phyloP scores from a whole-genome alignment of 2,329 filamentous ascomycete species.

The Paramyrothecium roridum region DNA sequence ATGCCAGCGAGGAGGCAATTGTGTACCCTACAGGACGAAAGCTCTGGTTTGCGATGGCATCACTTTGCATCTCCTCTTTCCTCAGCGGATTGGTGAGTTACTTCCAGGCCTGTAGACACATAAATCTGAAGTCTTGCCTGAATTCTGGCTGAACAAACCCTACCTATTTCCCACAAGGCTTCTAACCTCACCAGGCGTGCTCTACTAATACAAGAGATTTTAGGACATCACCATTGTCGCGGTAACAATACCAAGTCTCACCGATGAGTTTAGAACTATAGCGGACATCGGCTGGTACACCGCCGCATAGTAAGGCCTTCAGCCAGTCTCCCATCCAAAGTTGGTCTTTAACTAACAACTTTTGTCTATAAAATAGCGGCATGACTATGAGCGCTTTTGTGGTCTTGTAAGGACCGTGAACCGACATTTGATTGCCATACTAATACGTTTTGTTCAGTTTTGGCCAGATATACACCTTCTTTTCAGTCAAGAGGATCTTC shows the following conservation, averaged over 20 bases:
- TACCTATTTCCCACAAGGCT: neutral
- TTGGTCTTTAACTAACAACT: neutral
- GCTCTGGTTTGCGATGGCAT: constrained; percentile 19
- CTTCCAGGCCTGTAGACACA: neutral
- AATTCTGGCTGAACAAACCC: no score
- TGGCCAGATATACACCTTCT: constrained; percentile 25
- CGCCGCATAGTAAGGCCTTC: constrained; percentile 13
- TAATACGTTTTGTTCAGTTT: constrained; percentile 12
- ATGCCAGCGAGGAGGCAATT: neutral
- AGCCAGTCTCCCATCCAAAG: neutral
- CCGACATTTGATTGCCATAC: accelerated
- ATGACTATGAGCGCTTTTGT: constrained; percentile 19
- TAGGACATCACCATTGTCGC: constrained; percentile 18
- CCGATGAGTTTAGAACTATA: constrained; percentile 19
- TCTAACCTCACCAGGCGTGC: neutral
- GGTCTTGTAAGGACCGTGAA: constrained; percentile 7
- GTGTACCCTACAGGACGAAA: constrained; percentile 13
- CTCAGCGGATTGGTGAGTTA: constrained; percentile 14
- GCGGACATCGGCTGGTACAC: constrained; percentile 21
- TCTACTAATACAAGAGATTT: neutral
- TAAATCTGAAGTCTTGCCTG: accelerated
- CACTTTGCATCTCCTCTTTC: constrained; percentile 15
- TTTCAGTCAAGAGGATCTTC: constrained; percentile 23
- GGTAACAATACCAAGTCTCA: constrained; percentile 16
- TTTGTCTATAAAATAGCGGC: constrained; percentile 2